Evolutionary conservation across 2,329 filamentous ascomycete species (phyloP).

Genomic region (Periconia macrospinosa): DNA sequence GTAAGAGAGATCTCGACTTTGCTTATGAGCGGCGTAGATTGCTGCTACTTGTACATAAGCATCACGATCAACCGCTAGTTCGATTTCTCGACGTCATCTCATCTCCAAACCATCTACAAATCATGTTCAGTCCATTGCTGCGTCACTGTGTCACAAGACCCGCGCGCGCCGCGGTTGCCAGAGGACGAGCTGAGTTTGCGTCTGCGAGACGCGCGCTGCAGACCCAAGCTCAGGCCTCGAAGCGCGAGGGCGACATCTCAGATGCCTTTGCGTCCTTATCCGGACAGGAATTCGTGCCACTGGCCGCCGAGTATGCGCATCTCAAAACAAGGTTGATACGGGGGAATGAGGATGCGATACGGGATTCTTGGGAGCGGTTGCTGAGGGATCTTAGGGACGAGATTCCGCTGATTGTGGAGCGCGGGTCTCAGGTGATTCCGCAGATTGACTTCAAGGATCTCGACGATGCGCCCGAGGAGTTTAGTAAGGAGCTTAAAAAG

Average conservation of each 20-base stretch:
- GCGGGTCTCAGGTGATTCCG: slow-evolving; percentile 48
- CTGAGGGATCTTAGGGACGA: slow-evolving; percentile 48
- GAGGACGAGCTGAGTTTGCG: slow-evolving; percentile 3
- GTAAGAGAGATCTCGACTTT: too few species aligned
- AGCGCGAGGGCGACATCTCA: slow-evolving; percentile 53
- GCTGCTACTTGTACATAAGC: too few species aligned
- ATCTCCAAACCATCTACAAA: too few species aligned
- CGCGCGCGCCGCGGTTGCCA: background rate
- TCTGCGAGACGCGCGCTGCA: slow-evolving; percentile 10
- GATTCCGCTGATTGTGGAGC: slow-evolving; percentile 47
- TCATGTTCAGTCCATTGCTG: background rate
- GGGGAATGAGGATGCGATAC: slow-evolving; percentile 51
- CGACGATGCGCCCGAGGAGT: slow-evolving; percentile 54
- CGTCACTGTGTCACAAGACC: background rate
- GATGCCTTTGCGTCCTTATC: slow-evolving; percentile 55
- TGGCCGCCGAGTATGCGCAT: slow-evolving; percentile 49
- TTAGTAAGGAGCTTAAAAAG: slow-evolving; percentile 60
- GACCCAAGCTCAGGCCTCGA: slow-evolving; percentile 32
- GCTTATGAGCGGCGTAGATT: too few species aligned
- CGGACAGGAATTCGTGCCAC: slow-evolving; percentile 48
- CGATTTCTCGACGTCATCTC: too few species aligned
- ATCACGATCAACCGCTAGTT: too few species aligned
- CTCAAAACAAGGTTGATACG: slow-evolving; percentile 50
- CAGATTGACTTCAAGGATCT: slow-evolving; percentile 53
- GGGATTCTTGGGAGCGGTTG: slow-evolving; percentile 51